phyloP scores from a whole-genome alignment of 257 asterid species.

The Scutellaria baicalensis region DNA sequence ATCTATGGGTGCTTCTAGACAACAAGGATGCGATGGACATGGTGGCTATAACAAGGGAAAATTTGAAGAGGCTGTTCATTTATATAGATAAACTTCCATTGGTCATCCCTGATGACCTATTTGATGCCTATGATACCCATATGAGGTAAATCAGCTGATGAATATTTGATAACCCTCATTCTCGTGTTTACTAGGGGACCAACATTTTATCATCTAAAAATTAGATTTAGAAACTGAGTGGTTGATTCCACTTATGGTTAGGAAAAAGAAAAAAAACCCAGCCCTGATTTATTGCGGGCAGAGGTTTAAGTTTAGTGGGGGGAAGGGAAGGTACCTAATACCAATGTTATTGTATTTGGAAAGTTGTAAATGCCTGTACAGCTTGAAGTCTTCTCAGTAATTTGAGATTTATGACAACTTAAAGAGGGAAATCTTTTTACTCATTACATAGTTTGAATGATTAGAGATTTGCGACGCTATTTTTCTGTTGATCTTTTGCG shows the following conservation, averaged over 20 bases:
- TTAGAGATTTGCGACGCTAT: not conserved
- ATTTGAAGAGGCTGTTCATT: conserved; percentile 80
- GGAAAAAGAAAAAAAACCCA: conserved; percentile 26
- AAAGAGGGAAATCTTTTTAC: conserved; percentile 12
- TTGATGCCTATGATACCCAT: conserved; percentile 72
- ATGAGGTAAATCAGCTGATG: conserved; percentile 42
- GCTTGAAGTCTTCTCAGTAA: conserved; percentile 18
- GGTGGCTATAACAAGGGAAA: conserved; percentile 67
- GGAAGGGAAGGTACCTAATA: conserved; percentile 8
- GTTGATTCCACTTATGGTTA: conserved; percentile 23
- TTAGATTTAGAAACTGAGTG: conserved; percentile 29
- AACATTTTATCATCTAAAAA: conserved; percentile 6
- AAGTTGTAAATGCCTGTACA: conserved; percentile 36
- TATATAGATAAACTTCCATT: conserved; percentile 83
- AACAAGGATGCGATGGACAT: conserved; percentile 62
- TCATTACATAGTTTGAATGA: not conserved
- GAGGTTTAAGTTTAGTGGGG: conserved; percentile 37
- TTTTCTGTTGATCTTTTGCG: not conserved
- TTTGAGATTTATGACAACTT: conserved; percentile 9
- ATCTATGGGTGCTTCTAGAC: conserved; percentile 85
- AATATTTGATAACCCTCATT: not conserved
- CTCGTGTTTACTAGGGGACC: conserved; percentile 2
- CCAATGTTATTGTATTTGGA: conserved; percentile 8
- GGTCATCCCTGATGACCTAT: conserved; percentile 65
- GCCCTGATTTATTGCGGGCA: conserved; percentile 44